Conservation (phyloP, 768 basidiomycete genomes). For the Collybiopsis luxurians region DNA sequence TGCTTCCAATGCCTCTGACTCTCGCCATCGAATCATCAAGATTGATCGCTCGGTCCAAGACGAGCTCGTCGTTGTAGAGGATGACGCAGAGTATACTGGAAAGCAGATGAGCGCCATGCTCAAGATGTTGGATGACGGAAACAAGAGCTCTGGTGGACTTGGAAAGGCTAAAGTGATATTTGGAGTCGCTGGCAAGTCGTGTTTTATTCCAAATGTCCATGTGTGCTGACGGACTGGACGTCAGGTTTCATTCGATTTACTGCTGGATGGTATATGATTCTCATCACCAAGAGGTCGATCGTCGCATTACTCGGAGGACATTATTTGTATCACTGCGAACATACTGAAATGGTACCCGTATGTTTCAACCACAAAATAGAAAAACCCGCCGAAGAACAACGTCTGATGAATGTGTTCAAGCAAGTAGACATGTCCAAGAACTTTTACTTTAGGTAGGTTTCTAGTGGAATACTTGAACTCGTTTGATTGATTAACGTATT, state of each 20-base stretch:
- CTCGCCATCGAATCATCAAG: slow-evolving; percentile 88
- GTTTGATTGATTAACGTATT: background rate
- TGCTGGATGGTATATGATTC: slow-evolving; percentile 93
- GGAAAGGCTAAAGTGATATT: slow-evolving; percentile 78
- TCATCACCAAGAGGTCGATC: slow-evolving; percentile 86
- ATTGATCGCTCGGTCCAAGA: slow-evolving; percentile 84
- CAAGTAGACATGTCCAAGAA: slow-evolving; percentile 99
- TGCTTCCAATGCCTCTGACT: slow-evolving; percentile 85
- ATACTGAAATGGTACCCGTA: slow-evolving; percentile 79
- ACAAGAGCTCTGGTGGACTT: slow-evolving; percentile 83
- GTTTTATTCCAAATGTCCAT: background rate
- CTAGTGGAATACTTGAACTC: background rate
- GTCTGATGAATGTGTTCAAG: slow-evolving; percentile 87
- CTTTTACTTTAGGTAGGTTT: slow-evolving; percentile 88
- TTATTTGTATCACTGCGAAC: slow-evolving; percentile 95
- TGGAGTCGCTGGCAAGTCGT: slow-evolving; percentile 68
- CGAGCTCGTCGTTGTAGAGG: slow-evolving; percentile 78
- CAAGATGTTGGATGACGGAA: slow-evolving; percentile 95
- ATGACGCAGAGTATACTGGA: slow-evolving; percentile 83
- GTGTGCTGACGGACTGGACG: background rate
- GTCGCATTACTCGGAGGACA: slow-evolving; percentile 95
- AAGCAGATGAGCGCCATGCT: slow-evolving; percentile 89
- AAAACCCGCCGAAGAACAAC: slow-evolving; percentile 84
- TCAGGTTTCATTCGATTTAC: slow-evolving; percentile 92
- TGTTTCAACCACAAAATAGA: slow-evolving; percentile 81